Evolutionary conservation across 2,329 filamentous ascomycete species (phyloP).

Genomic region (Tolypocladium guangdongense): DNA sequence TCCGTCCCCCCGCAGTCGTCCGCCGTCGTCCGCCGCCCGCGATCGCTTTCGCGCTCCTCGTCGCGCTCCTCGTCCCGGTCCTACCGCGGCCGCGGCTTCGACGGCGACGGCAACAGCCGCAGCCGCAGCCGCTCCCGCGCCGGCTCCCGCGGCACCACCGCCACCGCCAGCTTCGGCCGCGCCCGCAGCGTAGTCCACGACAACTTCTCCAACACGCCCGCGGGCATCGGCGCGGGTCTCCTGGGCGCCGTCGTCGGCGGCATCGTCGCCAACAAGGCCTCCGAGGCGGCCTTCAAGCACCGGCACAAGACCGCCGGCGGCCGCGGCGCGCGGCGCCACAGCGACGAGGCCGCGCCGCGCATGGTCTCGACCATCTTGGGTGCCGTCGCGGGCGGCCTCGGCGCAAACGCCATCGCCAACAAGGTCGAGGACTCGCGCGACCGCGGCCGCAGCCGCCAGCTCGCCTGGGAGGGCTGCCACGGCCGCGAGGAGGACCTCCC

Average conservation of each 20-base stretch:
- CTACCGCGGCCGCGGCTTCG: conserved; percentile 8
- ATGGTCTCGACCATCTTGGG: conserved; percentile 40
- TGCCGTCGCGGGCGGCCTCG: conserved; percentile 42
- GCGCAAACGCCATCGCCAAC: conserved; percentile 39
- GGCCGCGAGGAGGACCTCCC: conserved; percentile 16
- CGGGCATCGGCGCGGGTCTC: conserved; percentile 39
- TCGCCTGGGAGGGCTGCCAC: conserved; percentile 23
- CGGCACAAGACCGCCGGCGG: conserved; percentile 12
- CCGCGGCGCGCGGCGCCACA: conserved; percentile 10
- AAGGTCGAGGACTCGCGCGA: conserved; percentile 27
- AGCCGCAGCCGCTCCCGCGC: conserved; percentile 5
- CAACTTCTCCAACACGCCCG: conserved; percentile 35
- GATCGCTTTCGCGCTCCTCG: conserved; percentile 7
- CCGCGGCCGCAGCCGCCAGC: conserved; percentile 19
- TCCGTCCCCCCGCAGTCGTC: conserved; percentile 20
- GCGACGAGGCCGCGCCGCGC: conserved; percentile 18
- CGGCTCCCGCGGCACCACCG: not conserved
- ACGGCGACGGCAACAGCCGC: not conserved
- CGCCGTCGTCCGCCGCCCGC: conserved; percentile 6
- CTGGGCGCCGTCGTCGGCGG: conserved; percentile 45
- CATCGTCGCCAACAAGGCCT: conserved; percentile 37
- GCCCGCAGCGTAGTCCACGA: conserved; percentile 30
- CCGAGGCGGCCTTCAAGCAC: conserved; percentile 26
- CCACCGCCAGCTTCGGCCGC: conserved; percentile 24
- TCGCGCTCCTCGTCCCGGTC: conserved; percentile 16